These are phyloP conservation scores for Syzygium aromaticum DNA, from an alignment of 345 rosid genomes.

Conservation along the genomic window DNA sequence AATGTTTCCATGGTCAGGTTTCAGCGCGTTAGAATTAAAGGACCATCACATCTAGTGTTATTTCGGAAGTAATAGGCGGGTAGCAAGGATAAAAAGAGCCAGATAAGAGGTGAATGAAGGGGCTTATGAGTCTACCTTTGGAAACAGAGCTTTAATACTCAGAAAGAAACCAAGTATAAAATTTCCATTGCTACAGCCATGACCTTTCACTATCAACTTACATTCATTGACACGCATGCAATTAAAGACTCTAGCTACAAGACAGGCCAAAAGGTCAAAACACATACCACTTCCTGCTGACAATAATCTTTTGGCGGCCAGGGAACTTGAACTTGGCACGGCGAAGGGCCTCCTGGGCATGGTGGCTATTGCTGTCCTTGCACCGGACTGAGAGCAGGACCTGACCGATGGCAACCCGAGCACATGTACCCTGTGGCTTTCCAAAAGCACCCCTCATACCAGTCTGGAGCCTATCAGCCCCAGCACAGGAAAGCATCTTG, in stretches of 20 bases:
- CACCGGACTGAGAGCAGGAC: conserved; percentile 47
- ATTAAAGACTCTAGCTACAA: not conserved
- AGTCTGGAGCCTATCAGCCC: conserved; percentile 58
- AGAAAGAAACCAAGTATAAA: not conserved
- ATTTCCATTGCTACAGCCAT: not conserved
- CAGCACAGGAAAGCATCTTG: conserved; percentile 62
- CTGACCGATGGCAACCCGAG: conserved; percentile 43
- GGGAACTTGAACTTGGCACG: conserved; percentile 57
- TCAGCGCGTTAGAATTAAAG: not conserved
- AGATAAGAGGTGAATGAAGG: not conserved
- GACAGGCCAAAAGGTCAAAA: not conserved
- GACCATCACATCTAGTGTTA: not conserved
- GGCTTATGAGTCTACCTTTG: not conserved
- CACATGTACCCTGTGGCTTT: conserved; percentile 48
- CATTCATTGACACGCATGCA: not conserved
- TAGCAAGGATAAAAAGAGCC: not conserved
- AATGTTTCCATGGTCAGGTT: not conserved
- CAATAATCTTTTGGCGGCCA: conserved; percentile 57
- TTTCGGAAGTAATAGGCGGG: not conserved
- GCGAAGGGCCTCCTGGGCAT: conserved; percentile 55
- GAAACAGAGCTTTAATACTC: not conserved
- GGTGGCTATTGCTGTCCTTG: conserved; percentile 36
- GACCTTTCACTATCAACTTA: not conserved
- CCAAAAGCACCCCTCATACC: conserved; percentile 60
- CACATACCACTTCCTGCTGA: conserved; percentile 50